A percentile compares a stretch with the other conserved stretches of the same genome.
phyloP scores from a whole-genome alignment of 768 basidiomycete species.

The Auricularia auricula-judae region DNA sequence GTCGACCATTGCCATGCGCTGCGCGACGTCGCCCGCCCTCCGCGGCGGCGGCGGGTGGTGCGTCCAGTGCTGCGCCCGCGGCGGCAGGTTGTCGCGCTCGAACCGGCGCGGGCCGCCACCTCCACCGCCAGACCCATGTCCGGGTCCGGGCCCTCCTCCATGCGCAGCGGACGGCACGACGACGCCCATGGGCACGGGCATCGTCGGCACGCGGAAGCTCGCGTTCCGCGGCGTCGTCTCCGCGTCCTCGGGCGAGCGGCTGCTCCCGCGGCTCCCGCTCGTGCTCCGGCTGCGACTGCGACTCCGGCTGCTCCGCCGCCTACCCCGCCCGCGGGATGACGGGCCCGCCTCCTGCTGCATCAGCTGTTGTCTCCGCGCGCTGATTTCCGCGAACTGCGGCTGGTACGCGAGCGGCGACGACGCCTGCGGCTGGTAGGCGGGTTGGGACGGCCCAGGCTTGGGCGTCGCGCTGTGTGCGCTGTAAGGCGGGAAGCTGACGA shows the following conservation, averaged over 20 bases:
- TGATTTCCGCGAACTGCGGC: neutral
- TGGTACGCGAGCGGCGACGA: neutral
- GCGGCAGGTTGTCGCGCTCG: neutral
- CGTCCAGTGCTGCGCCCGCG: neutral
- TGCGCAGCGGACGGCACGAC: neutral
- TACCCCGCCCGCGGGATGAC: neutral
- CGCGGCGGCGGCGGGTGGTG: neutral
- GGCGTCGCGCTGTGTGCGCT: neutral
- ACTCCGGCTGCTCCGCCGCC: neutral
- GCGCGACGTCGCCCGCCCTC: neutral
- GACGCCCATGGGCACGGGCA: neutral
- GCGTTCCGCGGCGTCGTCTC: neutral
- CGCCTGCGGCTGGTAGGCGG: neutral
- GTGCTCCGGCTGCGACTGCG: neutral
- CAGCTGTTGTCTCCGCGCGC: neutral
- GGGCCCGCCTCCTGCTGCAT: neutral
- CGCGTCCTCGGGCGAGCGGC: neutral
- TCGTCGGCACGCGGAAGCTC: neutral
- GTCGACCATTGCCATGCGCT: neutral
- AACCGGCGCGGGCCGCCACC: neutral
- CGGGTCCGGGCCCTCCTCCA: neutral
- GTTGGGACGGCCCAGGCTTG: neutral
- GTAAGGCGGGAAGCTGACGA: neutral
- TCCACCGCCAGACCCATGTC: neutral
- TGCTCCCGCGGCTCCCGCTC: neutral